Conservation (phyloP, 176 grass and related monocot genomes). For the Areca catechu region DNA sequence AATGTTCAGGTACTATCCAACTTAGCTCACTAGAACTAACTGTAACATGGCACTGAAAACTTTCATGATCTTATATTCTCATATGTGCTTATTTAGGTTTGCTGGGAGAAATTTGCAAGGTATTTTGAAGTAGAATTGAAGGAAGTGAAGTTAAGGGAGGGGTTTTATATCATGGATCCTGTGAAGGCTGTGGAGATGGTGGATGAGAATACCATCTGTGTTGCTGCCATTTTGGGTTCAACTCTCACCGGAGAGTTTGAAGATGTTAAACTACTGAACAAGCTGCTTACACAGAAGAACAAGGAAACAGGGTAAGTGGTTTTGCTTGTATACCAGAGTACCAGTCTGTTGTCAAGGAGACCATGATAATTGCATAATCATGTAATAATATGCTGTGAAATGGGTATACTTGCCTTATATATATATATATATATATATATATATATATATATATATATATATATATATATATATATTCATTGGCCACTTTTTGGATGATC, state of each 20-base stretch:
- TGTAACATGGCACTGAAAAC: too few species aligned
- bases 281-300: slow-evolving; percentile 57
- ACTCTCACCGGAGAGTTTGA: slow-evolving; percentile 78
- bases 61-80: not conserved
- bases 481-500: too few species aligned
- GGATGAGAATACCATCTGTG: slow-evolving; percentile 77
- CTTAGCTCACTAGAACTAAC: too few species aligned
- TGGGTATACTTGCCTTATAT: too few species aligned
- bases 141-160: slow-evolving; percentile 68
- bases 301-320: slow-evolving; percentile 59
- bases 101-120: slow-evolving; percentile 81
- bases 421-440: too few species aligned
- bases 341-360: too few species aligned
- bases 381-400: too few species aligned
- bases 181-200: slow-evolving; percentile 76
- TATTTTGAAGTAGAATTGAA: slow-evolving; percentile 80
- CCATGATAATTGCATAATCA: too few species aligned
- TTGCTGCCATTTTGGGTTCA: slow-evolving; percentile 75
- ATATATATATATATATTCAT: too few species aligned
- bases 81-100: slow-evolving; percentile 31
- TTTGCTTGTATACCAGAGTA: too few species aligned
- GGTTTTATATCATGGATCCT: slow-evolving; percentile 75
- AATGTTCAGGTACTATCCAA: slow-evolving; percentile 59
- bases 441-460: too few species aligned
- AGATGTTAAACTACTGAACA: slow-evolving; percentile 49